phyloP scores from a whole-genome alignment of 768 basidiomycete genomes.

The Calocybe indica region DNA sequence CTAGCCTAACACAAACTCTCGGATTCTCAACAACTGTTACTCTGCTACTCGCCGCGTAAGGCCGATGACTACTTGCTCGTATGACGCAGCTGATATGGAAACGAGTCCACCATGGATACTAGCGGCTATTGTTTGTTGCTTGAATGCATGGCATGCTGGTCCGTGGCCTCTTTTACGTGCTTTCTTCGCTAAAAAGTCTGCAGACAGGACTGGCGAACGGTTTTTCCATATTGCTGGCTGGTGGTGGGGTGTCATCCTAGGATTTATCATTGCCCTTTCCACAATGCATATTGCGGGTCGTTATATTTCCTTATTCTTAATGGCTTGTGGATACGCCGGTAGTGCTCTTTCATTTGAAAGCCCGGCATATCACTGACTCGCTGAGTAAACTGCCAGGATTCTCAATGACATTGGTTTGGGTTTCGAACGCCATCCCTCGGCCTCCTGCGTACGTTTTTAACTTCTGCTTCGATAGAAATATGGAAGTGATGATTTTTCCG shows the following conservation, averaged over 20 bases:
- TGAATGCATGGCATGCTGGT: conserved; percentile 52
- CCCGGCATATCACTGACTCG: background rate
- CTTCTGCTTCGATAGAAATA: background rate
- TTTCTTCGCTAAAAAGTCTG: background rate
- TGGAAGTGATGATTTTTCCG: background rate
- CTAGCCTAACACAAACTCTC: conserved; percentile 51
- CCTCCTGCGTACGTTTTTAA: conserved; percentile 42
- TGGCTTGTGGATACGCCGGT: conserved; percentile 49
- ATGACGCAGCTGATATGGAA: background rate
- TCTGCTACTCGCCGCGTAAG: conserved; percentile 57
- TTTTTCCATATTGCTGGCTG: conserved; percentile 53
- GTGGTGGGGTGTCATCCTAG: conserved; percentile 59
- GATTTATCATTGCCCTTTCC: conserved; percentile 53
- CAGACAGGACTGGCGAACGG: conserved; percentile 55
- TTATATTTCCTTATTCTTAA: conserved; percentile 59
- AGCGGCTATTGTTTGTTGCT: conserved; percentile 39
- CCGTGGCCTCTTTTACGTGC: background rate
- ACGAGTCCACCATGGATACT: conserved; percentile 61
- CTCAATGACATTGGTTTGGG: conserved; percentile 53
- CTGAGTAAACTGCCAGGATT: conserved; percentile 21
- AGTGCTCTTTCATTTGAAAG: conserved; percentile 1
- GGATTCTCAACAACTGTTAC: conserved; percentile 55
- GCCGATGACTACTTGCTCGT: background rate
- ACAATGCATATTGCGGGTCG: conserved; percentile 47
- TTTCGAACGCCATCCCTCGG: conserved; percentile 52